Evolutionary conservation across 441 rosid genomes (phyloP).

Genomic region (Gossypium davidsonii): DNA sequence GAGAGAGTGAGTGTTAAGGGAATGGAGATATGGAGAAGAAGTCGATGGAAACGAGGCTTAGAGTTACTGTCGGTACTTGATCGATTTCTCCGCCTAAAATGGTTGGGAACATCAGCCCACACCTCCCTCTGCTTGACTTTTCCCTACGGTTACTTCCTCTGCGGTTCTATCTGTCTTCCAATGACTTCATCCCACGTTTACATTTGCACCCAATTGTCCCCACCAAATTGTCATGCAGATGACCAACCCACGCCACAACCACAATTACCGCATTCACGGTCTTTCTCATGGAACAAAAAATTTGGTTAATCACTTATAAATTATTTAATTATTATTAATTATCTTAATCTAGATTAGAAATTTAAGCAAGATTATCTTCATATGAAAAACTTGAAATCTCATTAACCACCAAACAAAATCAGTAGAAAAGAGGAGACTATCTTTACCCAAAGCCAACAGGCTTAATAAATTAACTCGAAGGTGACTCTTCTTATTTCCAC

Average conservation of each 20-base stretch:
- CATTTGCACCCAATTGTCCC: neutral
- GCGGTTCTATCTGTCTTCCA: neutral
- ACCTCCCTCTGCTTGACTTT: neutral
- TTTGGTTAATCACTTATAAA: neutral
- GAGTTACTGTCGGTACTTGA: neutral
- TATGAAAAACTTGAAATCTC: too few species aligned
- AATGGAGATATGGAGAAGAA: neutral
- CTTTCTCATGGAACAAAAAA: neutral
- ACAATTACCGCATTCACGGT: neutral
- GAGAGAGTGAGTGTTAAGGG: neutral
- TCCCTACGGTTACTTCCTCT: constrained; percentile 7
- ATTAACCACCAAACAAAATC: too few species aligned
- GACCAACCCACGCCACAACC: neutral
- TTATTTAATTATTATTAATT: too few species aligned
- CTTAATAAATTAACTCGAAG: too few species aligned
- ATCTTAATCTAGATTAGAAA: too few species aligned
- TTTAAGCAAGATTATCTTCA: too few species aligned
- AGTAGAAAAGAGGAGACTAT: too few species aligned
- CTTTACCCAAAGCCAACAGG: too few species aligned
- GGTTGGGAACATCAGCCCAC: constrained; percentile 17
- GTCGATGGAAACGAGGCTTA: constrained; percentile 45
- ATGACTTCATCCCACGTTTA: neutral
- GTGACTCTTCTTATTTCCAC: too few species aligned
- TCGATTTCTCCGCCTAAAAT: constrained; percentile 42
- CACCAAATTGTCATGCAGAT: neutral